Percentiles rank a stretch among this genome's conserved stretches.
Evolutionary conservation across 352 stramenopile genomes (phyloP).

Genomic region (Phytophthora fragariaefolia): DNA sequence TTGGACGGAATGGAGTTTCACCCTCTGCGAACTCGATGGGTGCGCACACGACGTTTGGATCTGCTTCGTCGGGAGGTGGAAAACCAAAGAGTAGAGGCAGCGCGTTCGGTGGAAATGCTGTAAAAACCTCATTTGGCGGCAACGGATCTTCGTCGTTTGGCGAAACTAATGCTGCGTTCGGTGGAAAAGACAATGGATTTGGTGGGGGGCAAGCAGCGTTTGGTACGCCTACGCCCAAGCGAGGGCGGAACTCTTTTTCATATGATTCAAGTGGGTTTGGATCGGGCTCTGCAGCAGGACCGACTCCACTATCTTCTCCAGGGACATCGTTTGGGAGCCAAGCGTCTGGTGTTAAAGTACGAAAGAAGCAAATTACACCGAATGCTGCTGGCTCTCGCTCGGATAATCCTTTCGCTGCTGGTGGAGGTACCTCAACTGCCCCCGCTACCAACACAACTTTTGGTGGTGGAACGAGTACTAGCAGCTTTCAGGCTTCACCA

Average conservation of each 20-base stretch:
- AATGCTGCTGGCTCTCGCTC: conserved; percentile 13
- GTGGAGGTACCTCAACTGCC: conserved; percentile 2
- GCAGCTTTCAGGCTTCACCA: conserved; percentile 14
- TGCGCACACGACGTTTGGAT: conserved; percentile 39
- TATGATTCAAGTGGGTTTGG: conserved; percentile 27
- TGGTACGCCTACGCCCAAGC: conserved; percentile 18
- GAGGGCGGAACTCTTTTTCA: conserved; percentile 18
- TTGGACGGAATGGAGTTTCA: conserved; percentile 16
- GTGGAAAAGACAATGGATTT: conserved; percentile 28
- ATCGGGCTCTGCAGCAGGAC: conserved; percentile 5
- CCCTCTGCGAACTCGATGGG: conserved; percentile 4
- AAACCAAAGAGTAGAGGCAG: conserved; percentile 21
- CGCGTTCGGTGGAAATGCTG: conserved; percentile 19
- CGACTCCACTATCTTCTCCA: conserved; percentile 24
- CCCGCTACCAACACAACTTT: conserved; percentile 35
- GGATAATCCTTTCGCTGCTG: conserved; percentile 39
- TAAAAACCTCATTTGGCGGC: conserved; percentile 21
- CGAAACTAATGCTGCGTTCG: conserved; percentile 12
- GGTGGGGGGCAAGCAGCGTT: conserved; percentile 24
- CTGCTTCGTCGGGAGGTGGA: conserved; percentile 20
- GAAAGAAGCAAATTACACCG: conserved; percentile 37
- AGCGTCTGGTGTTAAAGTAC: conserved; percentile 20
- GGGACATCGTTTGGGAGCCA: conserved; percentile 43
- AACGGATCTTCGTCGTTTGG: conserved; percentile 21
- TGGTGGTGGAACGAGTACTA: conserved; percentile 19